Base-by-base conservation (phyloP, 352 stramenopile genomes). In the Pythium folliculosum region DNA sequence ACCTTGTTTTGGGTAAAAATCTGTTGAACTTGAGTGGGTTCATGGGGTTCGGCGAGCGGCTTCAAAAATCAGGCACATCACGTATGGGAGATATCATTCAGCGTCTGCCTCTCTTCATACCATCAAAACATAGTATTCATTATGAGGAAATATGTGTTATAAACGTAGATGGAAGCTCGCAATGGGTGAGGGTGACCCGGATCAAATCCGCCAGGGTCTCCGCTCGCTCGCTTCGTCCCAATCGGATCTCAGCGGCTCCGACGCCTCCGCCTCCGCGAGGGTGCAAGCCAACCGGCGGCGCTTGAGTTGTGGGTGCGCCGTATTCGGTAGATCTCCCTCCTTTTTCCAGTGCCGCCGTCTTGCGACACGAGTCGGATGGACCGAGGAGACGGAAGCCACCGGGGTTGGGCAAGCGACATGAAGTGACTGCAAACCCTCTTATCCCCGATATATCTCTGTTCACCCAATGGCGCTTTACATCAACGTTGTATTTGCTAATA, bases 11-110 rank as follows among this genome's bases (percentile, higher is more conserved):
- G 38, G 5, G 62, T 5, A 38, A 69, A 47, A 51, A 52, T 45
- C 25, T 35, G 62, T 69, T 69, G 62, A 69, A 69, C 62, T 69
- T 64, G 30, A 44, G 57, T 69, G 62, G 62, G 62, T 63, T 60
- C 62, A 51, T 22, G 5, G 16, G 21, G 30, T 55, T 30, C 12
- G 13, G 25, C 12, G 22, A 21, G 12, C 38, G 13, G 44, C 19
- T 55, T 38, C 30, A 63, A 64, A 64, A 69, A 69, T 69, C 62
- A 69, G 62, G 52, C 19, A 7, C 50, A 69, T 67, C 4, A 1
- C 32, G 22, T 49, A 50, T 60, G 17, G 13, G 10, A 62, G 55
- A 30, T 62, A 53, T 51, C 22, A 38, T 22, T 55, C 12, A 7
- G 32, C 21, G 9, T 54, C 48, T 19, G 9, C n/a, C n/a, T n/a